These are phyloP conservation scores for Ceratorhiza oryzae-sativae DNA, from an alignment of 1,284 basidiomycete genomes.

Conservation along the genomic window DNA sequence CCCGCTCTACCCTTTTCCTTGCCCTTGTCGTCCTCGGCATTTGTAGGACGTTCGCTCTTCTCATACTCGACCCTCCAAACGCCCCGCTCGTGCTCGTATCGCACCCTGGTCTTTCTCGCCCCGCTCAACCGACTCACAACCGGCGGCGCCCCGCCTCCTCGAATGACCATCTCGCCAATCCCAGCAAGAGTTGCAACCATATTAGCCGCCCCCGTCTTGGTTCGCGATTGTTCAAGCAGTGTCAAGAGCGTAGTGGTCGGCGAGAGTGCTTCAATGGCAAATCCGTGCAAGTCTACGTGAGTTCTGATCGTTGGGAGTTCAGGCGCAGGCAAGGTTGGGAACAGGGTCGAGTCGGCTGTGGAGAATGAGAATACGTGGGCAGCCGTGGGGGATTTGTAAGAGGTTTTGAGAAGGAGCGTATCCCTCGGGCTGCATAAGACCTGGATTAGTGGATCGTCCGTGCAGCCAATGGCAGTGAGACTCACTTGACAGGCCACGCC, in stretches of 20 bases:
- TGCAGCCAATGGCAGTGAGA: slow-evolving; percentile 45
- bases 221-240: slow-evolving; percentile 95
- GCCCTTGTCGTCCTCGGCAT: background rate
- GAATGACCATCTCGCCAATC: slow-evolving; percentile 93
- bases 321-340: slow-evolving; percentile 76
- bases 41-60: slow-evolving; percentile 53
- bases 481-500: slow-evolving; percentile 90
- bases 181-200: slow-evolving; percentile 89
- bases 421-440: slow-evolving; percentile 77
- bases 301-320: slow-evolving; percentile 86
- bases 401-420: slow-evolving; percentile 88
- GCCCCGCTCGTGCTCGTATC: slow-evolving; percentile 88
- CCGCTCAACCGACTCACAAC: slow-evolving; percentile 83
- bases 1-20: background rate
- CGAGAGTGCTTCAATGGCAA: slow-evolving; percentile 95
- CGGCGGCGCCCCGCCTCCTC: slow-evolving; percentile 87
- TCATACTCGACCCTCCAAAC: slow-evolving; percentile 89
- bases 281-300: slow-evolving; percentile 94
- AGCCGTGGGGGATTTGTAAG: slow-evolving; percentile 95
- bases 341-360: slow-evolving; percentile 85
- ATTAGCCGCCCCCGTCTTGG: slow-evolving; percentile 93
- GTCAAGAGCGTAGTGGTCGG: slow-evolving; percentile 95
- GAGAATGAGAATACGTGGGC: slow-evolving; percentile 98
- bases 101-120: slow-evolving; percentile 73
- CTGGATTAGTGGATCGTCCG: background rate